Evolutionary conservation across 352 stramenopile species (phyloP).

Genomic region (Blastocystis sp.): DNA sequence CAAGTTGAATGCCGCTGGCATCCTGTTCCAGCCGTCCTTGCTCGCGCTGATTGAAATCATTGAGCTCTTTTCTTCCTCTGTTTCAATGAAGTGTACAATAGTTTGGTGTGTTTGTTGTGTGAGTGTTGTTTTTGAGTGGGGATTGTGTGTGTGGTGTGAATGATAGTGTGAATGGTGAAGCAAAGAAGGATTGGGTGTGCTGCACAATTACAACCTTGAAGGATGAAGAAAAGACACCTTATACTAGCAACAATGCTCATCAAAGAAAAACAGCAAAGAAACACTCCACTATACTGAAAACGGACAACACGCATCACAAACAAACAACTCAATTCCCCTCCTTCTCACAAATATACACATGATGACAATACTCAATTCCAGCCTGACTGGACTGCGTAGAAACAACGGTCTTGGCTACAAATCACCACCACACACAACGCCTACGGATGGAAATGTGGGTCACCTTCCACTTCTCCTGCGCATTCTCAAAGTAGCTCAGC

Average conservation of each 20-base stretch:
- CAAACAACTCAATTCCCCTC: background rate
- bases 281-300: too few relatives aligned
- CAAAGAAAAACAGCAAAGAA: too few relatives aligned
- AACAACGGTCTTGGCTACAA: conserved; percentile 17
- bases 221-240: too few relatives aligned
- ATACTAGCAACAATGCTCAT: too few relatives aligned
- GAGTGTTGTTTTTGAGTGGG: background rate
- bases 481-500: conserved; percentile 63
- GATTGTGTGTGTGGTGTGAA: too few relatives aligned
- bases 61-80: conserved; percentile 1
- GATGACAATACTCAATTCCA: conserved; percentile 59
- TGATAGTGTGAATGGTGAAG: too few relatives aligned
- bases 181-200: too few relatives aligned
- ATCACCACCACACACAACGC: background rate
- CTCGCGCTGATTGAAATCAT: conserved; percentile 7
- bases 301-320: background rate
- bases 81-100: conserved; percentile 24
- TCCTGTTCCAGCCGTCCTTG: conserved; percentile 21
- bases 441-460: conserved; percentile 41
- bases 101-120: conserved; percentile 23
- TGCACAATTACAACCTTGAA: too few relatives aligned
- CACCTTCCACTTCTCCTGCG: conserved; percentile 28
- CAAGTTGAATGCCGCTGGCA: conserved; percentile 39
- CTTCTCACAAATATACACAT: conserved; percentile 54
- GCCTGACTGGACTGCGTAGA: conserved; percentile 41